Conservation (phyloP, 106 monocot genomes). For the Dactylorhiza incarnata region DNA sequence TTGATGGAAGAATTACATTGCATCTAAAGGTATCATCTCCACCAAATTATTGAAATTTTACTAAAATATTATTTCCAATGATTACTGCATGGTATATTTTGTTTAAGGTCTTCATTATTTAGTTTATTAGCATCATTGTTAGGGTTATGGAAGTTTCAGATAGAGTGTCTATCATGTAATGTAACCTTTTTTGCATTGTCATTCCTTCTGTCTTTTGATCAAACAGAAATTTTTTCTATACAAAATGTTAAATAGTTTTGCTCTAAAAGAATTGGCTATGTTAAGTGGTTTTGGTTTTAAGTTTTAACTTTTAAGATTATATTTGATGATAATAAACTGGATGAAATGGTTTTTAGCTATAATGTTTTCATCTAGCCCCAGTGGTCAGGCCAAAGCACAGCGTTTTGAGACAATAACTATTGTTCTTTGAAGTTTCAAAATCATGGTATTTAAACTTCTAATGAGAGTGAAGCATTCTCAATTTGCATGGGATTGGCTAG, state of each 20-base stretch:
- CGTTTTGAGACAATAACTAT: background rate
- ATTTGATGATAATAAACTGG: background rate
- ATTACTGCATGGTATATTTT: background rate
- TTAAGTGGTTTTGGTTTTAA: background rate
- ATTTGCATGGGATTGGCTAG: background rate
- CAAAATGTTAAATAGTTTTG: background rate
- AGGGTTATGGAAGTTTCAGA: background rate
- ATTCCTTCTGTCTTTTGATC: background rate
- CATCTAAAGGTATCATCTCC: slow-evolving; percentile 69
- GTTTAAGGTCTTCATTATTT: background rate
- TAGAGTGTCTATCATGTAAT: background rate
- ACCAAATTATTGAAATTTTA: background rate
- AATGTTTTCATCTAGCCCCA: background rate
- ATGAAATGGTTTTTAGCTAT: background rate
- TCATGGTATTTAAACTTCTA: background rate
- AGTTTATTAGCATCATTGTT: background rate
- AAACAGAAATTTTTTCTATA: background rate
- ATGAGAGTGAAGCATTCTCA: background rate
- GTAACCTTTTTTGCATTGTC: background rate
- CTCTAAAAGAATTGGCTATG: background rate
- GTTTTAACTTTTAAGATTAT: background rate
- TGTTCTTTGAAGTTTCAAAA: background rate
- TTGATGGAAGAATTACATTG: slow-evolving; percentile 84
- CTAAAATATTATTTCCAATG: background rate
- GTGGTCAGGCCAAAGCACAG: background rate